Evolutionary conservation across 176 grass and related monocot species (phyloP), one percentile per base, ranked within the genome.

Genomic region (Phyllostachys edulis): DNA sequence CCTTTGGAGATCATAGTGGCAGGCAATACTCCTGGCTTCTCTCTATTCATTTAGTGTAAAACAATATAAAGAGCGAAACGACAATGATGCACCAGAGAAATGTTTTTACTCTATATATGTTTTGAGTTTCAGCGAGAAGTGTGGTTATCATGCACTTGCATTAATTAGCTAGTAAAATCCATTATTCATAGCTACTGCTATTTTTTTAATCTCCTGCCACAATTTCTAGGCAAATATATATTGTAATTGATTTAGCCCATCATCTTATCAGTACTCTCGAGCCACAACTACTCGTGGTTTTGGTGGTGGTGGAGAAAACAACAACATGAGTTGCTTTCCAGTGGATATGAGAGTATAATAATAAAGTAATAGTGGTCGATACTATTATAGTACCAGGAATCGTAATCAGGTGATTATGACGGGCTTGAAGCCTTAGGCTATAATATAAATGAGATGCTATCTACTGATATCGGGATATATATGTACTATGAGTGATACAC

Each of bases 1-100:
- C 63, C 83, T 55, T 71, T 84, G 73, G 65, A 49, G 59, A 17
- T 71, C 15, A 63, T 61, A 82, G 79, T 87, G 84, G 84, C 84
- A 67, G 73, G 40, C 79, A 73, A 65, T 20, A 51, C 38, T 50
- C 57, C 44, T 14, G 71, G 46, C 20, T 82, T 86, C 38, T 45
- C 23, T 54, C 37, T 69, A 27, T 38, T 45, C 44, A 41, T 80
- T 16, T 9, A 37, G 39, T 66, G 67, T 65, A 51, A 41, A 54
- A 21, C 21, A 42, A 7, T 73, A 51, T 73, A 85, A 61, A 64
- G 44, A 52, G 36, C 46, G 45, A 65, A 23, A 64, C 2, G 34
- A 55, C 72, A 64, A 56, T 52, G 44, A 21, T 32, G 7, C 26
- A 79, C 44, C 24, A 56, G 54, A 51, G 26, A 8, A 29, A 29